These are phyloP conservation scores for Rubia balearica DNA, from an alignment of 305 asterid species.

Conservation along the genomic window DNA sequence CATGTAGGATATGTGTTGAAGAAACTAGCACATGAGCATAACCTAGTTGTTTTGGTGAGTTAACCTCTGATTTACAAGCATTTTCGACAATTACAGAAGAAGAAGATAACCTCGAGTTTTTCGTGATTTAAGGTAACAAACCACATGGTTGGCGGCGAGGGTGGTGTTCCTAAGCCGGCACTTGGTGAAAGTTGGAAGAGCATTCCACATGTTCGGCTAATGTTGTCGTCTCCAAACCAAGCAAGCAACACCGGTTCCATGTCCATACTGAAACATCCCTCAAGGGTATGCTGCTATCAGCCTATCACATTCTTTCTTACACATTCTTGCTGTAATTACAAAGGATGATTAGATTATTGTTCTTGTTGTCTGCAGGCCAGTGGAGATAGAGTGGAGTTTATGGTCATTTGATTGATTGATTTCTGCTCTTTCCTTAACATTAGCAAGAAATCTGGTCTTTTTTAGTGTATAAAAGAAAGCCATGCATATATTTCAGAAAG, in stretches of 20 bases:
- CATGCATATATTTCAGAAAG: no score
- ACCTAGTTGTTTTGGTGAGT: slow-evolving; percentile 60
- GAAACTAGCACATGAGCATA: slow-evolving; percentile 69
- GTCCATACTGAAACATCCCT: slow-evolving; percentile 65
- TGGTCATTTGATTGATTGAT: slow-evolving; percentile 11
- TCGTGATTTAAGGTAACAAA: slow-evolving; percentile 55
- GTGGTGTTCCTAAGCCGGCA: slow-evolving; percentile 71
- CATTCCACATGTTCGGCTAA: slow-evolving; percentile 72
- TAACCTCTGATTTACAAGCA: not conserved
- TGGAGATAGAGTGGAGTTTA: slow-evolving; percentile 16
- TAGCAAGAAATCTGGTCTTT: not conserved
- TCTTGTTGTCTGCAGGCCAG: slow-evolving; percentile 15
- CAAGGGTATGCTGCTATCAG: slow-evolving; percentile 45
- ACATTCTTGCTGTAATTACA: not conserved
- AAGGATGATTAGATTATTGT: not conserved
- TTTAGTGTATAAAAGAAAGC: no score
- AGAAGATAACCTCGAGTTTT: not conserved
- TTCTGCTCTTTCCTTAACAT: slow-evolving; percentile 31
- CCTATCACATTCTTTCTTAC: not conserved
- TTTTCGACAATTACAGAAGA: not conserved
- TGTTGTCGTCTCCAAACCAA: slow-evolving; percentile 37
- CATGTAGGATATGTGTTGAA: slow-evolving; percentile 64
- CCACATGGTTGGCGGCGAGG: slow-evolving; percentile 85
- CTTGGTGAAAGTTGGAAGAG: slow-evolving; percentile 91
- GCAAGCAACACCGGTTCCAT: slow-evolving; percentile 35